These are phyloP conservation scores for Cephaloascus albidus DNA, from an alignment of 805 yeast genomes.

Conservation along the genomic window DNA sequence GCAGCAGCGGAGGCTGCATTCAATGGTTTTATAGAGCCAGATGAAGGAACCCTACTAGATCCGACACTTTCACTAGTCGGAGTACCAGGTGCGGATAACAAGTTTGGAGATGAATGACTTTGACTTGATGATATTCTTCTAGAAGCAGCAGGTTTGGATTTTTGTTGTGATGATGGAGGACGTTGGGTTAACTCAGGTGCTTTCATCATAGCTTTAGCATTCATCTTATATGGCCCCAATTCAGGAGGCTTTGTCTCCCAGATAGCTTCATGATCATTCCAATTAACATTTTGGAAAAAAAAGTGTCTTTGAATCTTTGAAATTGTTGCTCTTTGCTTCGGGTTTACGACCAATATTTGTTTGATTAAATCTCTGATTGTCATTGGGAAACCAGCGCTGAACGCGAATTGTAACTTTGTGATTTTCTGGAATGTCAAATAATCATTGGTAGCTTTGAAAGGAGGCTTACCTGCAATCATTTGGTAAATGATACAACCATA, in stretches of 20 bases:
- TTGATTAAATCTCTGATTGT: slow-evolving; percentile 65
- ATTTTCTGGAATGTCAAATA: slow-evolving; percentile 76
- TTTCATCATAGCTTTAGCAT: slow-evolving; percentile 73
- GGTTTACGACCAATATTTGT: slow-evolving; percentile 54
- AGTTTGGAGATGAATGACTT: slow-evolving; percentile 5
- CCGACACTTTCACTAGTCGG: neutral
- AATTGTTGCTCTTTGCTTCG: slow-evolving; percentile 52
- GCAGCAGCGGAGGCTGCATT: slow-evolving; percentile 9
- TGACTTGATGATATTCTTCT: neutral
- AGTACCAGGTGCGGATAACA: slow-evolving; percentile 1
- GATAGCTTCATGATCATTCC: slow-evolving; percentile 40
- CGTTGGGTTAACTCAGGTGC: slow-evolving; percentile 40
- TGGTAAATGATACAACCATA: slow-evolving; percentile 52
- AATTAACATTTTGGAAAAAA: slow-evolving; percentile 50
- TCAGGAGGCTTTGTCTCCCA: slow-evolving; percentile 59
- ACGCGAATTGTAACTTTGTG: slow-evolving; percentile 71
- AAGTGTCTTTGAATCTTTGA: slow-evolving; percentile 50
- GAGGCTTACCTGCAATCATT: slow-evolving; percentile 63
- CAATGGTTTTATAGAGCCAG: slow-evolving; percentile 1
- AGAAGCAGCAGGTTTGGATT: neutral
- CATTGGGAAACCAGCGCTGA: slow-evolving; percentile 77
- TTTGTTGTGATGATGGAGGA: slow-evolving; percentile 6
- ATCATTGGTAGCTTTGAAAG: slow-evolving; percentile 78
- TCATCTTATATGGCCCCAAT: slow-evolving; percentile 61
- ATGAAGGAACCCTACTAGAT: neutral